Conservation (phyloP, 345 rosid species). For the Arabidopsis thaliana region TAIR10.1 NC_003070.9:1381001-1381500, state of each 20-base stretch:
- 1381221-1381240: background rate
- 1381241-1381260: background rate
- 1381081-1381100: background rate
- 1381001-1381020: background rate
- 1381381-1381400: constrained; percentile 71
- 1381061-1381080: background rate
- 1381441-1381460: constrained; percentile 46
- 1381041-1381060: background rate
- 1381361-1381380: constrained; percentile 79
- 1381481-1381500: constrained; percentile 48
- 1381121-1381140: constrained; percentile 50
- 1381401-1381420: constrained; percentile 77
- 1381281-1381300: constrained; percentile 59
- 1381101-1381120: constrained; percentile 17
- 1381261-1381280: constrained; percentile 53
- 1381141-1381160: constrained; percentile 52
- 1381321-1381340: constrained; percentile 64
- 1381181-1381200: constrained; percentile 48
- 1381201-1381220: constrained; percentile 17
- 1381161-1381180: constrained; percentile 55
- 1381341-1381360: constrained; percentile 65
- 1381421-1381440: constrained; percentile 39
- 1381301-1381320: constrained; percentile 60
- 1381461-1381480: constrained; percentile 50
- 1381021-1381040: background rate